Conservation (phyloP, 23 red algal species). For the Gracilaria caudata region DNA sequence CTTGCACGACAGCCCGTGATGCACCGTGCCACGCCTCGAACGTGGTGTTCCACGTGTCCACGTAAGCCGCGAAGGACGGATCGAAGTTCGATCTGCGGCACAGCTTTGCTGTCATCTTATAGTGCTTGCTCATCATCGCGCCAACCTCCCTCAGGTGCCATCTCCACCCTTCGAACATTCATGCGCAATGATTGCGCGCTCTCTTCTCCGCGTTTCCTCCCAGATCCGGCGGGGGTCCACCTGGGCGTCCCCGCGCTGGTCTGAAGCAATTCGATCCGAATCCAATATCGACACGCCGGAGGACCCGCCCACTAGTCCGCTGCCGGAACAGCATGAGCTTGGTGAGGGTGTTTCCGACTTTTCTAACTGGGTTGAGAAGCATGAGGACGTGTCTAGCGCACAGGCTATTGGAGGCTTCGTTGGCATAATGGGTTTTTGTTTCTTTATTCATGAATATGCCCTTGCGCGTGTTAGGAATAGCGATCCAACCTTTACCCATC, state of each 20-base stretch:
- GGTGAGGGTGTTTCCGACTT: constrained; percentile 78
- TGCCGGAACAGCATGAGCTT: constrained; percentile 76
- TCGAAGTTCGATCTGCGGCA: no score
- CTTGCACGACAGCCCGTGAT: no score
- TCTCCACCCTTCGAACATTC: no score
- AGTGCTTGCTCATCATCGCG: no score
- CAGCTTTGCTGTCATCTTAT: no score
- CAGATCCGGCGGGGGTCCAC: constrained; percentile 17
- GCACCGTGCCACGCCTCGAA: no score
- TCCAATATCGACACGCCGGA: constrained; percentile 63
- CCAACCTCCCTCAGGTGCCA: no score
- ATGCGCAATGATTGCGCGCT: constrained; percentile 2
- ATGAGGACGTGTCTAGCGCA: constrained; percentile 60
- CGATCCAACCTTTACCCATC: constrained; percentile 33
- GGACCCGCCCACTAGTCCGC: constrained; percentile 70
- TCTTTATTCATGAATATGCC: constrained; percentile 32
- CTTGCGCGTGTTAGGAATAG: not conserved
- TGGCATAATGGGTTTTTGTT: constrained; percentile 37
- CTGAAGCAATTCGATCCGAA: constrained; percentile 55
- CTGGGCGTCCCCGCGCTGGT: constrained; percentile 40
- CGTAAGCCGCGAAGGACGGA: no score
- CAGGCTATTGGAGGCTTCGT: constrained; percentile 58
- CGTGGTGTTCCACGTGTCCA: no score
- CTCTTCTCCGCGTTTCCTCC: not conserved
- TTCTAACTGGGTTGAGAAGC: constrained; percentile 82